Evolutionary conservation across 2,329 filamentous ascomycete genomes (phyloP), one percentile per base, ranked within the genome.

Genomic region (Karstenula rhodostoma): DNA sequence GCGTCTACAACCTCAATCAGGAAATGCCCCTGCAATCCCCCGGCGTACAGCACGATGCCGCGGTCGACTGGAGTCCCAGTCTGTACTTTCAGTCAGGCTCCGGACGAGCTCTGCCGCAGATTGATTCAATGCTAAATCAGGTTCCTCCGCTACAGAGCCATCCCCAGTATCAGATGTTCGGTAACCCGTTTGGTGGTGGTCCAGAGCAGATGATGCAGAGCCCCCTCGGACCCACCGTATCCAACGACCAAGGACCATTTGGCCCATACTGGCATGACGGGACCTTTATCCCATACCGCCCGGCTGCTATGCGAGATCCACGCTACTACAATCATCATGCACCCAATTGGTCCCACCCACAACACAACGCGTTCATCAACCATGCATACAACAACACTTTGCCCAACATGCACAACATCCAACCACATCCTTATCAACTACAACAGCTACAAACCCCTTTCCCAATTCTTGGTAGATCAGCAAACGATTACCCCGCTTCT

Each of bases 41-140:
- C 12, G 65, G 51, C 15, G 29, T 67, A 47, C 67, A 67, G 35
- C 69, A 72, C 35, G 69, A 74, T 53, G 63, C 57, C 8, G 59
- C 60, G 4, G 56, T 68, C 15, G 73, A 75, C 44, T 78, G 75
- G 75, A 76, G 73, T 58, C 71, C 74, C 4, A 74, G 68, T 57
- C 64, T 75, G 15, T 77, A 77, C 60, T 77, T 77, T 43, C 72
- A 76, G 60, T 75, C 71, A 12, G 75, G 75, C 4, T 76, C 75
- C 29, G 74, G 73, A 23, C 68, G 72, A 8, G 61, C 79, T 55
- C 73, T 80, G 10, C 82, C 83, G 3, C 85, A 85, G 55, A 83
- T 88, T 64, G 87, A 89, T 70, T 89, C 87, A 5, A 81, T 88
- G 73, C 78, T 89, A 57, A 83, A 87, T 58, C 87, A 89, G 72